A percentile compares a stretch with the other conserved stretches of the same genome.
Conservation (phyloP, 495 filamentous ascomycete species). For the Xylaria acuta region DNA sequence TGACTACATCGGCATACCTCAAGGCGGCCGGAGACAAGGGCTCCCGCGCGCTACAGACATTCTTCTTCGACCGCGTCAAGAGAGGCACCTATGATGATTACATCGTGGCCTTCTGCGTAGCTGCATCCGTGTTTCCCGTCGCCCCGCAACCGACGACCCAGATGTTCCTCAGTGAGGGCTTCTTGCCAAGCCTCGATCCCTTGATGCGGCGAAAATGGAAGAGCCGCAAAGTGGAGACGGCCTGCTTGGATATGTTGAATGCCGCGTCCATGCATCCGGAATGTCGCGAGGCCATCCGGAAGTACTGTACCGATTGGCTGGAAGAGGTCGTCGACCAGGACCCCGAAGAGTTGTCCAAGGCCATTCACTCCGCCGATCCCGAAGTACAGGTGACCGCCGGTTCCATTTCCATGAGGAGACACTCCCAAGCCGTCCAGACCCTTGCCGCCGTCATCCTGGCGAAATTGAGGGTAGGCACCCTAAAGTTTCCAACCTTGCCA, state of each 20-base stretch:
- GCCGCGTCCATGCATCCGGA: constrained; percentile 82
- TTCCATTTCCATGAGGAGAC: constrained; percentile 54
- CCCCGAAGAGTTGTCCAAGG: constrained; percentile 64
- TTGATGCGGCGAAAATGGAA: constrained; percentile 76
- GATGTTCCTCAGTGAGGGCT: constrained; percentile 85
- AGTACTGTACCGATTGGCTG: constrained; percentile 83
- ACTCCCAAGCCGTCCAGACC: constrained; percentile 58
- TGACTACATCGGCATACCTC: constrained; percentile 80
- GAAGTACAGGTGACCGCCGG: constrained; percentile 46
- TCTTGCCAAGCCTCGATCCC: constrained; percentile 71
- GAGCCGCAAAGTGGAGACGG: constrained; percentile 77
- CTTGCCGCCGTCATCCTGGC: constrained; percentile 87
- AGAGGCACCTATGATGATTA: constrained; percentile 63
- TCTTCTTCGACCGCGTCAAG: constrained; percentile 62
- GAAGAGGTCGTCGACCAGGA: constrained; percentile 75
- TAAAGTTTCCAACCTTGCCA: constrained; percentile 32
- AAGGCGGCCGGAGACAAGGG: constrained; percentile 74
- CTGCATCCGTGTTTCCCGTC: constrained; percentile 84
- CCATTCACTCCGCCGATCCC: constrained; percentile 46
- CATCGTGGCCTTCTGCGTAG: constrained; percentile 84
- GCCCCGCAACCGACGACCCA: constrained; percentile 69
- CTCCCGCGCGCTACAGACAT: constrained; percentile 65
- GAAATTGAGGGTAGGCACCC: constrained; percentile 67
- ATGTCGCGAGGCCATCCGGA: constrained; percentile 80
- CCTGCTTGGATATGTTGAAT: constrained; percentile 85